A percentile compares a stretch with the other conserved stretches of the same genome.
Conservation (phyloP, 2,329 filamentous ascomycete species). For the Fusarium pseudograminearum region DNA sequence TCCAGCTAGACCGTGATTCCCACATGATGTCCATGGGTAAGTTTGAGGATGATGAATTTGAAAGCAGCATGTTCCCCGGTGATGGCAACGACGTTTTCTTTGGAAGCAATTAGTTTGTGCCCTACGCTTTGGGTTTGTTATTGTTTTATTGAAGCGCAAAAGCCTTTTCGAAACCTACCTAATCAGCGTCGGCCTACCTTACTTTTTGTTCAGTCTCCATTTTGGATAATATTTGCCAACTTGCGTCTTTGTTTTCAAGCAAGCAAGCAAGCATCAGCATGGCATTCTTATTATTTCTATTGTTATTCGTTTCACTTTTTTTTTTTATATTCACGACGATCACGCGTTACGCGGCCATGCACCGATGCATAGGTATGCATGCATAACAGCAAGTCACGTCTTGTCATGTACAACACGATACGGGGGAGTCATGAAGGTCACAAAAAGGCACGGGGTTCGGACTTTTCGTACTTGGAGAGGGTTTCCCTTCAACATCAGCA, state of each 20-base stretch:
- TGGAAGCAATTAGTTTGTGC: conserved; percentile 49
- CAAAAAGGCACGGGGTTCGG: conserved; percentile 16
- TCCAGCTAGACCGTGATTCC: conserved; percentile 60
- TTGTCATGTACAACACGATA: conserved; percentile 19
- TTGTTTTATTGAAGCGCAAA: conserved; percentile 19
- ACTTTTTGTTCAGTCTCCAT: conserved; percentile 11
- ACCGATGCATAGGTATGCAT: conserved; percentile 19
- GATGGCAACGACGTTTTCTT: conserved; percentile 66
- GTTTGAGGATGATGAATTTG: conserved; percentile 67
- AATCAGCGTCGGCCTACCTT: conserved; percentile 32
- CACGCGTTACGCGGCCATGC: conserved; percentile 39
- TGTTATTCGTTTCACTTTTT: not conserved
- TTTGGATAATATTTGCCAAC: conserved; percentile 7
- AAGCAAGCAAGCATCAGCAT: conserved; percentile 5
- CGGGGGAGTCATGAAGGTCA: conserved; percentile 6
- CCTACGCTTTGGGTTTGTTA: conserved; percentile 13
- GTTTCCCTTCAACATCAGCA: not conserved
- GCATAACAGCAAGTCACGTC: conserved; percentile 29
- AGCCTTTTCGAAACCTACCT: conserved; percentile 24
- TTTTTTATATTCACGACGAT: conserved; percentile 38
- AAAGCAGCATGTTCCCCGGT: conserved; percentile 64
- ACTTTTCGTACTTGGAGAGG: conserved; percentile 4
- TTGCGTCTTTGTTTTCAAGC: conserved; percentile 14
- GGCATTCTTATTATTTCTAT: conserved; percentile 4
- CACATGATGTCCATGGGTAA: conserved; percentile 65